Evolutionary conservation across 768 basidiomycete genomes (phyloP), one percentile per base, ranked within the genome.

Genomic region (Rossbeevera mucosa): DNA sequence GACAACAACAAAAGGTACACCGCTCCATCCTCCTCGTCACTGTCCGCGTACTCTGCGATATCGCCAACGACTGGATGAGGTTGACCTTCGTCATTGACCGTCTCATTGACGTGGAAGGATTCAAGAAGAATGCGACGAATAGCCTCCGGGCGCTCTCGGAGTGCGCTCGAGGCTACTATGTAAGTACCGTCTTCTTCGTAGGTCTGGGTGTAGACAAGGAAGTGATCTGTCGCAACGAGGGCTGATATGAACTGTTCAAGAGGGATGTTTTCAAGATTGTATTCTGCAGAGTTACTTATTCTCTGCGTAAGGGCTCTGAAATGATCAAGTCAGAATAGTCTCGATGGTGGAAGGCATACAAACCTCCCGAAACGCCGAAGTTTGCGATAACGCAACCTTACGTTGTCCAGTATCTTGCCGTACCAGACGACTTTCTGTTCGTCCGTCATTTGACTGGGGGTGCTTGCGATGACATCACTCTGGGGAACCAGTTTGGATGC

Each of bases 211-310:
- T 96, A 95, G 42, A 99, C 90, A 52, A 99, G 82, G 71, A 94
- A 87, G 67, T 98, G 94, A 57, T 90, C 92, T 7, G 91, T 85
- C 28, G 85, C 81, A 20, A 89, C 83, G 7, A 99, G 77, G 11
- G 79, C 76, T 21, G 82, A 74, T 49, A 98, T 88, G 68, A 95
- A 88, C n/a, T 77, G 76, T 47, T 88, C 87, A 52, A 94, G 73
- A 40, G 85, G 76, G 31, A 86, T 72, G 50, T 82, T 76, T 53
- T 91, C 88, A 28, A 97, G 76, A 53, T 76, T 80, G 62, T 94
- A 97, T 67, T 96, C 94, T 1, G 92, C 89, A 5, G 94, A 90
- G 68, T 94, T 96, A 62, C 89, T 88, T 73, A 94, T 94, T 44
- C 91, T 82, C 59, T 92, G 90, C 0, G 89, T 86, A 42, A 88